phyloP scores from a whole-genome alignment of 2,329 filamentous ascomycete species.

The Geosmithia flava region DNA sequence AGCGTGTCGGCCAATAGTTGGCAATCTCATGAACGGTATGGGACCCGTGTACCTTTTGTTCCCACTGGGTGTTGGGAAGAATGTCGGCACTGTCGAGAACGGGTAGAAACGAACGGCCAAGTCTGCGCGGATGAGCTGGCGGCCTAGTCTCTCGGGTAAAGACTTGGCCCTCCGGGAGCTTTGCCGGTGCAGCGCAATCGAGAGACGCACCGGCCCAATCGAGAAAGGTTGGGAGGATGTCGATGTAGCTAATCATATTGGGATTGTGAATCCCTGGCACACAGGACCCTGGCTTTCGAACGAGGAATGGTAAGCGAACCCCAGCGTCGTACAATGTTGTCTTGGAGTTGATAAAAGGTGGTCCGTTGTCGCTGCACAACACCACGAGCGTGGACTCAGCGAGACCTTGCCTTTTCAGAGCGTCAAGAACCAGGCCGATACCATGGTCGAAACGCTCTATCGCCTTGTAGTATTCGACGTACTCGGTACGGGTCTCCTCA shows the following conservation, averaged over 20 bases:
- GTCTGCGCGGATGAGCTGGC: conserved; percentile 2
- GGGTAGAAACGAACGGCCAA: conserved; percentile 24
- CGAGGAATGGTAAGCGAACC: conserved; percentile 26
- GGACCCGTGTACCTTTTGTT: conserved; percentile 26
- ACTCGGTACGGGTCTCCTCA: conserved; percentile 24
- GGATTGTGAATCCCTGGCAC: conserved; percentile 17
- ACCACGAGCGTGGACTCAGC: conserved; percentile 26
- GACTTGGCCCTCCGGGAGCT: background rate
- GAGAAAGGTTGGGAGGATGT: conserved; percentile 31
- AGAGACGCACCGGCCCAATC: conserved; percentile 19
- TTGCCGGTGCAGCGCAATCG: background rate
- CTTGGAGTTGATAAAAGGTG: conserved; percentile 38
- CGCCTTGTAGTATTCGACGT: conserved; percentile 26
- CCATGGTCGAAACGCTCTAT: conserved; percentile 28
- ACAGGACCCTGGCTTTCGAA: conserved; percentile 18
- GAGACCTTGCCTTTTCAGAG: conserved; percentile 17
- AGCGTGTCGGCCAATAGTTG: conserved; percentile 38
- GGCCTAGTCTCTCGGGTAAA: background rate
- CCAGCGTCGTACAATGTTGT: conserved; percentile 37
- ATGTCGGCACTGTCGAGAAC: conserved; percentile 13
- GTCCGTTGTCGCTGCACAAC: conserved; percentile 34
- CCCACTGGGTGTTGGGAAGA: conserved; percentile 12
- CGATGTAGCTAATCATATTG: conserved; percentile 31
- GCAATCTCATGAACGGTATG: conserved; percentile 38
- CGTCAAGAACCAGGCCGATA: conserved; percentile 24